These are phyloP conservation scores for Pichia manshurica DNA, from an alignment of 805 yeast species.

Conservation along the genomic window DNA sequence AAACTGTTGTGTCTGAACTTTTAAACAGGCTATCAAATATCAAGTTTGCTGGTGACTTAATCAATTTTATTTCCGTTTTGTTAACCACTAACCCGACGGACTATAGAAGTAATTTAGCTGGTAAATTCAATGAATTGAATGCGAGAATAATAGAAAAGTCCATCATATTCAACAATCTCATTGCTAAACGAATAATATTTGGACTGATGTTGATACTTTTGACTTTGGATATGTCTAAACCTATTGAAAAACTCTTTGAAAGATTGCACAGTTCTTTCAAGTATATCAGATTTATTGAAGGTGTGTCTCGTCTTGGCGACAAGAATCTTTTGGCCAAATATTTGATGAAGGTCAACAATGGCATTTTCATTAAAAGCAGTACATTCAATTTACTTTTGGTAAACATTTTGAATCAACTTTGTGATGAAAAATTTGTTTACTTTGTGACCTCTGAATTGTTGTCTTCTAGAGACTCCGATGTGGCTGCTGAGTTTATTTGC, in stretches of 20 bases:
- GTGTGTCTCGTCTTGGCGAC: not conserved
- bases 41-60: slow-evolving; percentile 23
- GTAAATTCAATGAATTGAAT: slow-evolving; percentile 24
- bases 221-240: slow-evolving; percentile 30
- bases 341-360: slow-evolving; percentile 19
- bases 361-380: slow-evolving; percentile 21
- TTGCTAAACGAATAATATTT: slow-evolving; percentile 20
- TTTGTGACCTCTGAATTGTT: slow-evolving; percentile 21
- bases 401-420: slow-evolving; percentile 15
- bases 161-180: slow-evolving; percentile 17
- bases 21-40: slow-evolving; percentile 25
- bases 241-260: slow-evolving; percentile 21
- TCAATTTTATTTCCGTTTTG: slow-evolving; percentile 33
- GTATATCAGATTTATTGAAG: slow-evolving; percentile 7
- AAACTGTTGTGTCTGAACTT: slow-evolving; percentile 33
- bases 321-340: slow-evolving; percentile 12
- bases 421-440: slow-evolving; percentile 20
- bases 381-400: slow-evolving; percentile 23
- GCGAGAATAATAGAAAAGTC: slow-evolving; percentile 18
- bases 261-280: slow-evolving; percentile 17
- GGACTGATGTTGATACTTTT: slow-evolving; percentile 26
- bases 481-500: slow-evolving; percentile 15
- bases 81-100: slow-evolving; percentile 21
- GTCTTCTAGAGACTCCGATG: slow-evolving; percentile 7
- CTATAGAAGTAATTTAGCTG: slow-evolving; percentile 18